phyloP scores from a whole-genome alignment of 306 rosid species.

The Crotalaria pallida region DNA sequence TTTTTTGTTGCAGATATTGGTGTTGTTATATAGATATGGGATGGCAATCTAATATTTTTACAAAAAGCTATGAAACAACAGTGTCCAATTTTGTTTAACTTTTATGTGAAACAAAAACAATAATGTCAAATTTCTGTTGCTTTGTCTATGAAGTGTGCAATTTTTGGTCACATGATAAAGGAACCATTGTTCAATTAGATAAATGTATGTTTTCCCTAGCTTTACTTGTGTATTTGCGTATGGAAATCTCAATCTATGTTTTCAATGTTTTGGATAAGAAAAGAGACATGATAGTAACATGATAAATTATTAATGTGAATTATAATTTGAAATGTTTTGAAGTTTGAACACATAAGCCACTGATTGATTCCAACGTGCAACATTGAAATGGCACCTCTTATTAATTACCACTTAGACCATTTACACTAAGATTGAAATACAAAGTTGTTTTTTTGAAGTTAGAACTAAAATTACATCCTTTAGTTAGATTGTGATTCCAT shows the following conservation, averaged over 20 bases:
- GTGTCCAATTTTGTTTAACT: too few species aligned
- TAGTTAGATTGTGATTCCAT: slow-evolving; percentile 8
- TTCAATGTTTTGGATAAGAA: background rate
- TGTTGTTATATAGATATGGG: background rate
- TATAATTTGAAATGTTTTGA: background rate
- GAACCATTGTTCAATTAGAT: too few species aligned
- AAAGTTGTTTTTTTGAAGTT: background rate
- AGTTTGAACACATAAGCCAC: slow-evolving; percentile 2
- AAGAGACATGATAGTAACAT: background rate
- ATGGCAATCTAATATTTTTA: background rate
- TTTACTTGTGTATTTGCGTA: too few species aligned
- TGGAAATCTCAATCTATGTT: background rate
- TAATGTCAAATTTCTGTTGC: too few species aligned
- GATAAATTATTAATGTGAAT: background rate
- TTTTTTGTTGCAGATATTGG: background rate
- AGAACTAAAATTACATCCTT: background rate
- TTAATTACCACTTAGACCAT: background rate
- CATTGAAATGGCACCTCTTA: slow-evolving; percentile 12
- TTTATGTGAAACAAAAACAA: too few species aligned
- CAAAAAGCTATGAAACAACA: too few species aligned
- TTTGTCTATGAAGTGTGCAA: too few species aligned
- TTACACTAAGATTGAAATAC: slow-evolving; percentile 16
- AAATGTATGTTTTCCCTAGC: too few species aligned
- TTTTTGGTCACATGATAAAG: too few species aligned
- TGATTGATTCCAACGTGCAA: slow-evolving; percentile 6